Evolutionary conservation across 441 rosid species (phyloP).

Genomic region (Theobroma grandiflorum): DNA sequence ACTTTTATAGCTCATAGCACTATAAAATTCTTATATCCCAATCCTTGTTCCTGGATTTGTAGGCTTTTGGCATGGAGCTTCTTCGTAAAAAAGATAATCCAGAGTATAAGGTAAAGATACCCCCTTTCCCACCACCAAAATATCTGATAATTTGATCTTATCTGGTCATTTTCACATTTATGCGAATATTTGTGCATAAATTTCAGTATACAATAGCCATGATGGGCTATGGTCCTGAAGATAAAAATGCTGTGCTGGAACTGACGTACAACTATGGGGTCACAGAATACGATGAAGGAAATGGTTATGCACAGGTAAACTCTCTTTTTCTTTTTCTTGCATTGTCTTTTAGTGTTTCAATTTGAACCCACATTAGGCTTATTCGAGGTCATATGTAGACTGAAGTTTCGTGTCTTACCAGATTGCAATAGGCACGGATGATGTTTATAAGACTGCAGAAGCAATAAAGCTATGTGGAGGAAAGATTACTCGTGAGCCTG

Average conservation of each 20-base stretch:
- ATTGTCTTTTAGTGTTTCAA: neutral
- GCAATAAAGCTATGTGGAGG: slow-evolving; percentile 82
- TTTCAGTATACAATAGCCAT: slow-evolving; percentile 79
- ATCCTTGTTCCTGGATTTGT: slow-evolving; percentile 5
- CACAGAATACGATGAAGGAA: slow-evolving; percentile 87
- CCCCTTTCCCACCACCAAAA: neutral
- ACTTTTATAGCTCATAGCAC: neutral
- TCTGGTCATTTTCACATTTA: neutral
- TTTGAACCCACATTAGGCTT: neutral
- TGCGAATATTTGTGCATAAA: neutral
- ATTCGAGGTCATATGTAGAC: neutral
- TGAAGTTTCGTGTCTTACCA: slow-evolving; percentile 39
- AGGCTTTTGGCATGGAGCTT: slow-evolving; percentile 99
- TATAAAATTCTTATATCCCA: neutral
- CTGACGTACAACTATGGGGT: slow-evolving; percentile 94
- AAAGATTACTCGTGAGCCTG: slow-evolving; percentile 79
- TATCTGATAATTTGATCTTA: neutral
- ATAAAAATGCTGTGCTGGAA: slow-evolving; percentile 80
- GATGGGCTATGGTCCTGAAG: slow-evolving; percentile 99
- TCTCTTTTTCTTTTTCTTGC: neutral
- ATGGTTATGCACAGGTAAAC: slow-evolving; percentile 89
- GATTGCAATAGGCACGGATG: slow-evolving; percentile 96
- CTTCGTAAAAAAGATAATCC: slow-evolving; percentile 85
- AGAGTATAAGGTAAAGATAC: slow-evolving; percentile 73
- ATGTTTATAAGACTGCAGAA: slow-evolving; percentile 91